Evolutionary conservation across 2,329 filamentous ascomycete species (phyloP).

Genomic region (Colletotrichum theobromicola): DNA sequence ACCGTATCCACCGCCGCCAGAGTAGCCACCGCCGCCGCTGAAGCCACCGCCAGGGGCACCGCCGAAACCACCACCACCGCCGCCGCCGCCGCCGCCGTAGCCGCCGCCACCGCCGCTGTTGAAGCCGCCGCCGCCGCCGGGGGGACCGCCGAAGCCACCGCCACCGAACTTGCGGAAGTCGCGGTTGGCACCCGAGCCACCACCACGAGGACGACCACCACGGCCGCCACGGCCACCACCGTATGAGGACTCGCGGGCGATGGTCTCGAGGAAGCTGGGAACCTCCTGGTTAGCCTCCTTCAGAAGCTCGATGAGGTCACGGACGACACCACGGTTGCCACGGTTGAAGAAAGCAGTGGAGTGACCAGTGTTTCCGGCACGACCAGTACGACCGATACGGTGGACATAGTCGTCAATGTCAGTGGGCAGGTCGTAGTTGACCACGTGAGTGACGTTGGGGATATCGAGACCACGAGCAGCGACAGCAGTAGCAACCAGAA

Average conservation of each 20-base stretch:
- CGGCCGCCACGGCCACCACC: constrained; percentile 71
- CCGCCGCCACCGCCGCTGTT: constrained; percentile 44
- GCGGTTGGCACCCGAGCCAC: constrained; percentile 75
- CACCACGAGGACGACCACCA: constrained; percentile 72
- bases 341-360: constrained; percentile 99
- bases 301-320: constrained; percentile 94
- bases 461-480: constrained; percentile 93
- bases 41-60: constrained; percentile 50
- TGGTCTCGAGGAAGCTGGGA: constrained; percentile 92
- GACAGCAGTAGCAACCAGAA: constrained; percentile 95
- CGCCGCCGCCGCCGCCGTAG: constrained; percentile 43
- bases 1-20: constrained; percentile 45
- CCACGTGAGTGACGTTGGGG: constrained; percentile 93
- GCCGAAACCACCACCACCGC: constrained; percentile 59
- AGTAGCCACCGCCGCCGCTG: constrained; percentile 45
- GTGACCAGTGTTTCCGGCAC: constrained; percentile 98
- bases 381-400: constrained; percentile 98
- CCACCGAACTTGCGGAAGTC: constrained; percentile 86
- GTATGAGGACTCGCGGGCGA: constrained; percentile 91
- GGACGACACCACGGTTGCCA: constrained; percentile 96
- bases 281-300: constrained; percentile 99
- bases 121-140: constrained; percentile 48
- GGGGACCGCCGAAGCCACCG: constrained; percentile 53
- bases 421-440: constrained; percentile 99
- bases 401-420: constrained; percentile 99